Evolutionary conservation across 768 basidiomycete genomes (phyloP).

Genomic region (Lyophyllum atratum): DNA sequence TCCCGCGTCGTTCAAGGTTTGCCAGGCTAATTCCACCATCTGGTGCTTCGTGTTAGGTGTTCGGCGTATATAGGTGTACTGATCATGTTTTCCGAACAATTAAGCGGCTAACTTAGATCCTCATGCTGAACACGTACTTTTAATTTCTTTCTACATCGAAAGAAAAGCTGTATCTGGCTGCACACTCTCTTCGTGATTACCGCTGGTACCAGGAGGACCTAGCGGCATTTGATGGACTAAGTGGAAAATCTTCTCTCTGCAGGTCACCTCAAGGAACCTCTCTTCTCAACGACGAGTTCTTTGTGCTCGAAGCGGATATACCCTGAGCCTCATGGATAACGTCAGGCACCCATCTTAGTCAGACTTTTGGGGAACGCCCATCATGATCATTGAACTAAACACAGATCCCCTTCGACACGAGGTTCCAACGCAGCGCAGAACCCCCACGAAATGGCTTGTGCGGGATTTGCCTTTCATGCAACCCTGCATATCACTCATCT

Average conservation of each 20-base stretch:
- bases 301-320: neutral
- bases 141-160: neutral
- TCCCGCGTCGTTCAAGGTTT: neutral
- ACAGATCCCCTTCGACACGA: neutral
- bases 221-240: neutral
- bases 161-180: neutral
- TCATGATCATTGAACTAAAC: neutral
- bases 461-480: constrained; percentile 5
- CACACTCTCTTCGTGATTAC: neutral
- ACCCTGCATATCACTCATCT: neutral
- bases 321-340: constrained; percentile 13
- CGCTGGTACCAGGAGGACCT: neutral
- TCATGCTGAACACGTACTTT: constrained; percentile 8
- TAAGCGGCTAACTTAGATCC: constrained; percentile 6
- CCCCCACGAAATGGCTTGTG: neutral
- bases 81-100: constrained; percentile 5
- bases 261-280: too few species aligned
- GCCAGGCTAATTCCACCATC: constrained; percentile 2
- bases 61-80: neutral
- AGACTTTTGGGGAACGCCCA: neutral
- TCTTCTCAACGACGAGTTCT: too few species aligned
- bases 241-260: too few species aligned
- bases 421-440: neutral
- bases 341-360: constrained; percentile 2
- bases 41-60: constrained; percentile 4